These are phyloP conservation scores for Exophiala mesophila DNA, from an alignment of 2,329 filamentous ascomycete species.

Conservation along the genomic window DNA sequence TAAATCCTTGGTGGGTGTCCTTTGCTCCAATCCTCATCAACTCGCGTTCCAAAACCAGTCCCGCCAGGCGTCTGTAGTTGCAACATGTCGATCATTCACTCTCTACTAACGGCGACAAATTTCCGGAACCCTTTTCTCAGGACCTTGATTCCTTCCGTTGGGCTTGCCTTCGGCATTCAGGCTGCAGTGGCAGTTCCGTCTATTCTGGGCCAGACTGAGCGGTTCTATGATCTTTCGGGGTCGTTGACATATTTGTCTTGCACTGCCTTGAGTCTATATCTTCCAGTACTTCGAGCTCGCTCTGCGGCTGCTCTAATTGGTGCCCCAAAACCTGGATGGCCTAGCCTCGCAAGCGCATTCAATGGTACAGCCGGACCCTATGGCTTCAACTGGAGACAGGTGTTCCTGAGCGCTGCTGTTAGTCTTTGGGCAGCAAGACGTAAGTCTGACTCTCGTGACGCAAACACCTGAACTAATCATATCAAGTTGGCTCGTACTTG, in stretches of 20 bases:
- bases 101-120: conserved; percentile 56
- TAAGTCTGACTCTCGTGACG: conserved; percentile 40
- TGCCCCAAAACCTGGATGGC: conserved; percentile 39
- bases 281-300: conserved; percentile 55
- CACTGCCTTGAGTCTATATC: conserved; percentile 56
- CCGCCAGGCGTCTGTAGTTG: neutral
- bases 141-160: conserved; percentile 57
- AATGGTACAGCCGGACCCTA: conserved; percentile 38
- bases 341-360: conserved; percentile 45
- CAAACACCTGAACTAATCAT: too few species aligned
- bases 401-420: conserved; percentile 51
- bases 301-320: conserved; percentile 43
- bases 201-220: conserved; percentile 56
- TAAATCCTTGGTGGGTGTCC: neutral
- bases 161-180: conserved; percentile 60
- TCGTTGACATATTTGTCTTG: conserved; percentile 63
- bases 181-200: conserved; percentile 59
- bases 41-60: neutral
- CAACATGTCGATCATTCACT: conserved; percentile 33
- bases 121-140: conserved; percentile 59
- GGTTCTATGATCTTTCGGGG: conserved; percentile 65
- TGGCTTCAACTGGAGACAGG: conserved; percentile 59
- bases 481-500: conserved; percentile 62
- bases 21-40: neutral
- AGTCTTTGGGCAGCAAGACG: conserved; percentile 58